phyloP scores from a whole-genome alignment of 495 filamentous ascomycete species.

The Neurospora sp. region DNA sequence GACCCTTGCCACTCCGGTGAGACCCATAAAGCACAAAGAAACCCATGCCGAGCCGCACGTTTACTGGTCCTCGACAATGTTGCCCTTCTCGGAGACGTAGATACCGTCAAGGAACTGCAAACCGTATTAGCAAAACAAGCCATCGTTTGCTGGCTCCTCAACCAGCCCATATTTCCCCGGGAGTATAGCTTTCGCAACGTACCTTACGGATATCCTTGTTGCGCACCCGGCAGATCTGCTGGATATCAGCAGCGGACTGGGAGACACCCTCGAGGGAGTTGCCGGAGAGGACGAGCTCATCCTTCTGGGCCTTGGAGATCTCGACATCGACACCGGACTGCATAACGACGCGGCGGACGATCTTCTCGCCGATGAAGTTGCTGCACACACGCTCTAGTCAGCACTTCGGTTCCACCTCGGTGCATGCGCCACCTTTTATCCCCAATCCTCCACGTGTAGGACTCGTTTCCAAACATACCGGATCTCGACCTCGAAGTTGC shows the following conservation, averaged over 20 bases:
- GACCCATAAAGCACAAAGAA: constrained; percentile 36
- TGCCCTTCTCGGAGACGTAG: constrained; percentile 95
- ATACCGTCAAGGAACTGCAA: constrained; percentile 95
- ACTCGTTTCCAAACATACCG: constrained; percentile 52
- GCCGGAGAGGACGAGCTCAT: constrained; percentile 84
- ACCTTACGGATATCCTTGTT: constrained; percentile 99
- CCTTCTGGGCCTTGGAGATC: constrained; percentile 85
- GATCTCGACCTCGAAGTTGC: constrained; percentile 85
- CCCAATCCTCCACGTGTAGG: neutral
- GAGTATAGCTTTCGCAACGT: constrained; percentile 1
- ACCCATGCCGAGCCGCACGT: constrained; percentile 32
- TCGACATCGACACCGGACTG: constrained; percentile 82
- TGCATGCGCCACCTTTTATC: neutral
- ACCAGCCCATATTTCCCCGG: neutral
- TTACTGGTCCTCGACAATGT: constrained; percentile 65
- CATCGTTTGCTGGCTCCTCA: neutral
- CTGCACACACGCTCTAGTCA: constrained; percentile 37
- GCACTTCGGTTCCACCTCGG: constrained; percentile 10
- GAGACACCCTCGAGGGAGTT: constrained; percentile 96
- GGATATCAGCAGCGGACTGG: constrained; percentile 95
- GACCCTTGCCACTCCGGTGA: constrained; percentile 32
- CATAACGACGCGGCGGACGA: constrained; percentile 83
- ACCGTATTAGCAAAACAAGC: constrained; percentile 22
- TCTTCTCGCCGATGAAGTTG: constrained; percentile 99
- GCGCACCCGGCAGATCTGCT: constrained; percentile 96